These are phyloP conservation scores for Fimicolochytrium jonesii DNA, from an alignment of 192 early-diverging fungal genomes.

Conservation along the genomic window DNA sequence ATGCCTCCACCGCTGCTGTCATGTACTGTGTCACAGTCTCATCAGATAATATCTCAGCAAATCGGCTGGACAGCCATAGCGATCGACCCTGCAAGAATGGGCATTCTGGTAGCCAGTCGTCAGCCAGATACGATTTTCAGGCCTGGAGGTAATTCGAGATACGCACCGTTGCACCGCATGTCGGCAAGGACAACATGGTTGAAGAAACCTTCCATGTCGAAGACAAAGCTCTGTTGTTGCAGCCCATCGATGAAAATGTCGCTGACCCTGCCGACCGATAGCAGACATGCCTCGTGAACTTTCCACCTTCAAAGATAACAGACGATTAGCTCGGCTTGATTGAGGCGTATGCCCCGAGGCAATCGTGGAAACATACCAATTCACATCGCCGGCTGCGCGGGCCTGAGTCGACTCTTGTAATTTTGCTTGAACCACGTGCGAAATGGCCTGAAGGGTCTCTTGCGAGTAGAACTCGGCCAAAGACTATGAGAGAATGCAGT, in stretches of 20 bases:
- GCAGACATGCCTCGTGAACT: constrained; percentile 75
- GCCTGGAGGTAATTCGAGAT: neutral
- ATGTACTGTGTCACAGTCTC: constrained; percentile 69
- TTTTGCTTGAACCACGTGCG: neutral
- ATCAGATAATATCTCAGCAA: constrained; percentile 66
- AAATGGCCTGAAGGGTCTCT: constrained; percentile 51
- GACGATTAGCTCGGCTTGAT: neutral
- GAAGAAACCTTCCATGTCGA: constrained; percentile 76
- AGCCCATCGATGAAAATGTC: constrained; percentile 55
- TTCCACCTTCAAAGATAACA: constrained; percentile 68
- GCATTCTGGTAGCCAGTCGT: constrained; percentile 33
- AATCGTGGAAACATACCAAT: constrained; percentile 10
- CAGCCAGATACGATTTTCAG: neutral
- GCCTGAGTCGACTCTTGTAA: constrained; percentile 7
- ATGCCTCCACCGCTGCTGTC: constrained; percentile 67
- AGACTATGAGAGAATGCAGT: constrained; percentile 32
- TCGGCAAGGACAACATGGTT: constrained; percentile 75
- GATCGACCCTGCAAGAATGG: constrained; percentile 90
- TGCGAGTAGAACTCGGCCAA: constrained; percentile 53
- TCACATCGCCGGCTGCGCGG: constrained; percentile 6
- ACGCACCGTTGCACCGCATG: constrained; percentile 53
- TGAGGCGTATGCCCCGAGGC: no score
- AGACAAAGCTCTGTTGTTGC: constrained; percentile 33
- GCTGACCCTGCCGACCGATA: constrained; percentile 66
- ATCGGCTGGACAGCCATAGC: constrained; percentile 80